Percentiles rank a stretch among this genome's conserved stretches.
Conservation (phyloP, 176 grass and related monocot genomes). For the Oryza longistaminata region DNA sequence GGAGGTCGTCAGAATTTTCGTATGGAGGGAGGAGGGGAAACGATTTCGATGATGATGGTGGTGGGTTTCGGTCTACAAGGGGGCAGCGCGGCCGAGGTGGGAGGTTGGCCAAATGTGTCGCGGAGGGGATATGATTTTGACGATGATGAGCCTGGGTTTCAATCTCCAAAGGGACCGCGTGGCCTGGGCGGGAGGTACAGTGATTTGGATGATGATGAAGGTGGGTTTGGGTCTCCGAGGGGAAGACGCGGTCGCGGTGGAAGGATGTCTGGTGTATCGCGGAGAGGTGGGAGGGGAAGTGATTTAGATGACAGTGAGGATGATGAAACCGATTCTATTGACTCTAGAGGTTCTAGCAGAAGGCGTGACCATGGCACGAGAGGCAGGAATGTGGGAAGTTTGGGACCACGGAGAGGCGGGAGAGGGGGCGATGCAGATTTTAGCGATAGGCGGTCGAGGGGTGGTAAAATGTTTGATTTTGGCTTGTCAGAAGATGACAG, state of each 20-base stretch:
- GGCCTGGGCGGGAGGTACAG: constrained; percentile 22
- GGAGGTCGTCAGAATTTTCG: constrained; percentile 32
- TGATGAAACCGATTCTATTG: not conserved
- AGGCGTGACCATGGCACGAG: constrained; percentile 22
- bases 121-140: constrained; percentile 49
- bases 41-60: constrained; percentile 32
- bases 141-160: constrained; percentile 44
- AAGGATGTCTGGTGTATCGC: constrained; percentile 28
- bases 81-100: constrained; percentile 22
- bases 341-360: constrained; percentile 36
- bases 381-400: constrained; percentile 4
- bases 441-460: not conserved
- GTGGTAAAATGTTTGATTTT: constrained; percentile 25
- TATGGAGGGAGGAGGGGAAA: constrained; percentile 24
- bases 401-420: constrained; percentile 29
- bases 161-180: constrained; percentile 29
- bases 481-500: constrained; percentile 49
- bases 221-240: constrained; percentile 46
- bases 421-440: constrained; percentile 23
- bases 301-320: constrained; percentile 31
- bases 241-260: constrained; percentile 31
- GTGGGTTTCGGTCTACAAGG: constrained; percentile 39
- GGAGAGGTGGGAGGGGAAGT: constrained; percentile 34
- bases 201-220: constrained; percentile 45
- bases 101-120: not conserved